Percentiles rank a stretch among this genome's conserved stretches.
Evolutionary conservation across 129 eudicot species (phyloP).

Genomic region (Tagetes erecta): DNA sequence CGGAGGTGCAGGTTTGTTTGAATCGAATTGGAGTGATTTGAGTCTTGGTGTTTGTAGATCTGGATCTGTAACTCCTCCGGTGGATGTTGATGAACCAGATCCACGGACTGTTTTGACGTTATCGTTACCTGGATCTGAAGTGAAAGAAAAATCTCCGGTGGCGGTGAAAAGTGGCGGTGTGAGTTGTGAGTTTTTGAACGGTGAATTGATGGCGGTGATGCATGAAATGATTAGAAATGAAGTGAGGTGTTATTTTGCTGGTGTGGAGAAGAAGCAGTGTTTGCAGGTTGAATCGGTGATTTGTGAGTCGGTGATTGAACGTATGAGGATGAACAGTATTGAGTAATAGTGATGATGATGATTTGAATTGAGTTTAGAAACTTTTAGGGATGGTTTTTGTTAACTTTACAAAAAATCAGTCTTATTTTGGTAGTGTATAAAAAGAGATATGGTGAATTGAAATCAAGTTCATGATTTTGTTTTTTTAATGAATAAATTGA

Average conservation of each 20-base stretch:
- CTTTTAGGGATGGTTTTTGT: not conserved
- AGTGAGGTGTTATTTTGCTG: slow-evolving; percentile 63
- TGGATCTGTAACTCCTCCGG: no score
- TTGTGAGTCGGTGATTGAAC: slow-evolving; percentile 51
- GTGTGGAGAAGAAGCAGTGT: slow-evolving; percentile 46
- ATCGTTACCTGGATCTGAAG: slow-evolving; percentile 43
- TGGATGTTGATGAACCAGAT: slow-evolving; percentile 3
- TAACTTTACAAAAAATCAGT: not conserved
- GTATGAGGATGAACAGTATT: slow-evolving; percentile 61
- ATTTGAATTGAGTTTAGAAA: not conserved
- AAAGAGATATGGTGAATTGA: not conserved
- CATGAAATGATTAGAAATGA: slow-evolving; percentile 78
- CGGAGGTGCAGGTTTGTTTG: slow-evolving; percentile 32
- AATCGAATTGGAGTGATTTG: slow-evolving; percentile 53
- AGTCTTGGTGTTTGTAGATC: no score
- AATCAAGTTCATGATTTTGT: not conserved
- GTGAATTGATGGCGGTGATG: slow-evolving; percentile 69
- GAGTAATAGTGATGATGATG: slow-evolving; percentile 34
- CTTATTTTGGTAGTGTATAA: slow-evolving; percentile 3
- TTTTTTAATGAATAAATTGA: not conserved
- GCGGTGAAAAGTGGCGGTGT: not conserved
- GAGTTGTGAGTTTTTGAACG: slow-evolving; percentile 51
- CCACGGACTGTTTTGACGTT: slow-evolving; percentile 48
- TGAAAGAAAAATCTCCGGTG: not conserved
- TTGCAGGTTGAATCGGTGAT: slow-evolving; percentile 46